A percentile compares a stretch with the other conserved stretches of the same genome.
Conservation (phyloP, 305 asterid genomes). For the Plantago lanceolata region DNA sequence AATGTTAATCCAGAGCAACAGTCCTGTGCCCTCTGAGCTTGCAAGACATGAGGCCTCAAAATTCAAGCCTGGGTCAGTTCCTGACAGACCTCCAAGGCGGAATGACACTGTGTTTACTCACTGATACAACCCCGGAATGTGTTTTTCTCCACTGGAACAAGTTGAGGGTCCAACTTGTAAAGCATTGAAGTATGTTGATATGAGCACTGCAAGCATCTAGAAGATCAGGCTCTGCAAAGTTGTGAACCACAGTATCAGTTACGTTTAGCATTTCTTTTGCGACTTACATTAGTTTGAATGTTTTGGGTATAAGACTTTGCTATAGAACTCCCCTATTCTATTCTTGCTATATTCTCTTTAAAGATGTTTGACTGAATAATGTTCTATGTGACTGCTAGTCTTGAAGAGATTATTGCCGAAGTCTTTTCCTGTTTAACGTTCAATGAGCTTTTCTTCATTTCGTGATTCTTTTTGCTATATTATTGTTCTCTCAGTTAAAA, state of each 20-base stretch:
- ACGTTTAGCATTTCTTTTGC: neutral
- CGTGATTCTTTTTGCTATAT: too few species aligned
- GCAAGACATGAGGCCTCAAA: conserved; percentile 86
- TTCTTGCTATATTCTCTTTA: neutral
- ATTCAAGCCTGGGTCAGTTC: conserved; percentile 72
- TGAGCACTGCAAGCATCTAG: neutral
- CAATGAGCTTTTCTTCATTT: too few species aligned
- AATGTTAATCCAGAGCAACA: conserved; percentile 74
- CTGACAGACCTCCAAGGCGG: conserved; percentile 78
- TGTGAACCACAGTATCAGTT: too few species aligned
- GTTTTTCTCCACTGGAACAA: neutral
- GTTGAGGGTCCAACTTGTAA: neutral
- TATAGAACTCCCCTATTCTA: neutral
- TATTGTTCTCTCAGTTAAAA: too few species aligned
- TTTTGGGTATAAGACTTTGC: neutral
- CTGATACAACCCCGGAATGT: conserved; percentile 26
- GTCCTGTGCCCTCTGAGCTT: conserved; percentile 86
- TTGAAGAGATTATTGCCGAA: neutral
- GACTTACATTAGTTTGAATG: neutral
- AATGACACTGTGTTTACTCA: conserved; percentile 72
- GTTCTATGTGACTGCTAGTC: neutral
- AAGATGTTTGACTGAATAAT: neutral
- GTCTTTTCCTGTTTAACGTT: too few species aligned
- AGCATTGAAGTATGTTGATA: neutral
- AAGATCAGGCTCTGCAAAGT: too few species aligned